A percentile compares a stretch with the other conserved stretches of the same genome.
Conservation (phyloP, 352 stramenopile genomes). For the Nothophytophthora sp. region DNA sequence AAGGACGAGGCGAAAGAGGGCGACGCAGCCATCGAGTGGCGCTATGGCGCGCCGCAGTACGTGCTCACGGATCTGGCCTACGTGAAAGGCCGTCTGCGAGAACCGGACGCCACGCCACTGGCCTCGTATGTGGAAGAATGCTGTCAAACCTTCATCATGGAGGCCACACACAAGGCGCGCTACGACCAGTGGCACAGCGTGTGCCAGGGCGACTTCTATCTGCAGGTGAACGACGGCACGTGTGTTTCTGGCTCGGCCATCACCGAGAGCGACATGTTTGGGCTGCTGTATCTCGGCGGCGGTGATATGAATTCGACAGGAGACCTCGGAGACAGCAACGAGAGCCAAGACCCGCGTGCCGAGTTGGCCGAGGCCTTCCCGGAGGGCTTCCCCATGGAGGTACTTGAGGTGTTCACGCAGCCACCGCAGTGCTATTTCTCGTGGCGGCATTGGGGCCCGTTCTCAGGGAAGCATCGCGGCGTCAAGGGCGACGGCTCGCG, state of each 20-base stretch:
- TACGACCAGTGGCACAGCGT: slow-evolving; percentile 72
- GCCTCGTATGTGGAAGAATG: slow-evolving; percentile 75
- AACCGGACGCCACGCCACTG: slow-evolving; percentile 56
- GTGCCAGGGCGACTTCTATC: slow-evolving; percentile 52
- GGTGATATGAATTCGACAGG: slow-evolving; percentile 30
- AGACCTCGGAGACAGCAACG: slow-evolving; percentile 33
- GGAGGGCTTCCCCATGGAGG: slow-evolving; percentile 79
- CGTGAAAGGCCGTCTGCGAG: slow-evolving; percentile 53
- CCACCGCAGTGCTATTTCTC: slow-evolving; percentile 76
- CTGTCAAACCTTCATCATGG: slow-evolving; percentile 82
- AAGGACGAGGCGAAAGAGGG: slow-evolving; percentile 18
- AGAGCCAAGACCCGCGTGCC: slow-evolving; percentile 47
- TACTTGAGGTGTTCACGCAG: slow-evolving; percentile 79
- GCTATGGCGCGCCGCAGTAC: slow-evolving; percentile 71
- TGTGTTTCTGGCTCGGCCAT: slow-evolving; percentile 41
- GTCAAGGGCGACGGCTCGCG: slow-evolving; percentile 58
- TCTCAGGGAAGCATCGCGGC: slow-evolving; percentile 65
- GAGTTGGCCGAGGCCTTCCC: slow-evolving; percentile 66
- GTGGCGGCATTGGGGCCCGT: slow-evolving; percentile 81
- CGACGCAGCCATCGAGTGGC: slow-evolving; percentile 51
- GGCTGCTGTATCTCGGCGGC: slow-evolving; percentile 57
- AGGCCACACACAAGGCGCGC: slow-evolving; percentile 65
- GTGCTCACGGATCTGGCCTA: slow-evolving; percentile 79
- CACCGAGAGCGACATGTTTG: slow-evolving; percentile 68
- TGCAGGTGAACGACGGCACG: slow-evolving; percentile 73